Conservation (phyloP, 2,329 filamentous ascomycete genomes). For the Akanthomyces lecanii region DNA sequence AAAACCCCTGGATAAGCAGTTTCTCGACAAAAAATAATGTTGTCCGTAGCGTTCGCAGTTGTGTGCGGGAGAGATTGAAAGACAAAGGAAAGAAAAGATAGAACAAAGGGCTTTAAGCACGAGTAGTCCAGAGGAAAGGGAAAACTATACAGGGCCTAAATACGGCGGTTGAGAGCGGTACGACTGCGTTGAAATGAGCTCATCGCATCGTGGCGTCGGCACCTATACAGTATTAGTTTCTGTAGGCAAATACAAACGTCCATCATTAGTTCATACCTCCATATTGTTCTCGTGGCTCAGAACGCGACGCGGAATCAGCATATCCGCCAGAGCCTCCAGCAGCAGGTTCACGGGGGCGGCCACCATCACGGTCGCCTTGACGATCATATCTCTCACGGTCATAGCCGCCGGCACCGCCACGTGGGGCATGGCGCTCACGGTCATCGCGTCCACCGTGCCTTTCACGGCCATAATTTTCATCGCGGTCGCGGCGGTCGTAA, state of each 20-base stretch:
- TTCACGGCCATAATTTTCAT: conserved; percentile 36
- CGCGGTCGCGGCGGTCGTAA: conserved; percentile 34
- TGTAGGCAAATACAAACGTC: neutral
- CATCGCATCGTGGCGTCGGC: conserved; percentile 28
- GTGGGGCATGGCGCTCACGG: conserved; percentile 38
- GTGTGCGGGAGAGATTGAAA: conserved; percentile 9
- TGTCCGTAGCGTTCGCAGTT: conserved; percentile 3
- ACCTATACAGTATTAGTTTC: conserved; percentile 30
- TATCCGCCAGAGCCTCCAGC: conserved; percentile 34
- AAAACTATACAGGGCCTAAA: conserved; percentile 16
- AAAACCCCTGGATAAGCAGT: conserved; percentile 35
- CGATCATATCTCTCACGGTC: conserved; percentile 49
- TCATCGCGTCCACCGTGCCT: conserved; percentile 44
- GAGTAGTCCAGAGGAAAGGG: conserved; percentile 5
- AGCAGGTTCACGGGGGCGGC: conserved; percentile 37
- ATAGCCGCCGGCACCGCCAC: conserved; percentile 39
- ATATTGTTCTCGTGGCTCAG: conserved; percentile 42
- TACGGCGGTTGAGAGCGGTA: neutral
- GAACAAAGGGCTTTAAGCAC: conserved; percentile 10
- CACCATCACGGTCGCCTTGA: conserved; percentile 37
- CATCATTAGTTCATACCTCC: conserved; percentile 34
- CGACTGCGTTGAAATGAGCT: conserved; percentile 16
- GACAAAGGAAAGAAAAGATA: conserved; percentile 26
- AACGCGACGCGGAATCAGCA: conserved; percentile 38
- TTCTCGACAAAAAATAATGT: conserved; percentile 25